Percentiles rank a stretch among this genome's conserved stretches.
These are phyloP conservation scores for Artomyces pyxidatus DNA, from an alignment of 768 basidiomycete species.

Conservation along the genomic window DNA sequence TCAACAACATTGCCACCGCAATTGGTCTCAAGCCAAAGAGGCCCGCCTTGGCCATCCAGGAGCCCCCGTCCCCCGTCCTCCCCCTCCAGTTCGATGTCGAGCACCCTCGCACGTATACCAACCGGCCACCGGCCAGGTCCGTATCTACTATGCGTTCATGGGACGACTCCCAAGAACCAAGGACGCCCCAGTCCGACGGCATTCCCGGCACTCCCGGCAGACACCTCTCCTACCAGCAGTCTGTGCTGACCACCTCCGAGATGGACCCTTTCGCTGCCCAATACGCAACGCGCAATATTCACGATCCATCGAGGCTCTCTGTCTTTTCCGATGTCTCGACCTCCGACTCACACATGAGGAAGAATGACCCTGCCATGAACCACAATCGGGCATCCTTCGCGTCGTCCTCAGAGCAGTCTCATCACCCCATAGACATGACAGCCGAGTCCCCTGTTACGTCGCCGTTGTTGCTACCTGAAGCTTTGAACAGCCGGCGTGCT, in stretches of 20 bases:
- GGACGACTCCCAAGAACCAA: conserved; percentile 45
- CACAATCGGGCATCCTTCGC: conserved; percentile 45
- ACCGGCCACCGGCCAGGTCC: conserved; percentile 44
- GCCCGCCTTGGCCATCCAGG: conserved; percentile 44
- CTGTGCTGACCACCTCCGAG: conserved; percentile 56
- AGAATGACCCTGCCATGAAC: conserved; percentile 22
- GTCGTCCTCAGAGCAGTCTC: conserved; percentile 51
- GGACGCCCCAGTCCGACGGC: conserved; percentile 41
- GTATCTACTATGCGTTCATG: conserved; percentile 49
- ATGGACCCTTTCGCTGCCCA: conserved; percentile 55
- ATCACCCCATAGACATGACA: conserved; percentile 18
- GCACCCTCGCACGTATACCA: conserved; percentile 22
- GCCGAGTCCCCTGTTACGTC: conserved; percentile 10
- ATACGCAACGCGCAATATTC: conserved; percentile 29
- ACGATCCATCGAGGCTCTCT: conserved; percentile 42
- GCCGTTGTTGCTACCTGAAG: conserved; percentile 7
- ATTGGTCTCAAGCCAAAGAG: conserved; percentile 63
- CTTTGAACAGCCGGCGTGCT: conserved; percentile 1
- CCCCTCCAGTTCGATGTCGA: conserved; percentile 14
- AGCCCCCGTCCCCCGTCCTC: conserved; percentile 29
- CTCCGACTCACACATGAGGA: conserved; percentile 35
- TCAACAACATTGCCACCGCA: conserved; percentile 50
- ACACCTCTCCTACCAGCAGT: conserved; percentile 31
- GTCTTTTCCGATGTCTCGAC: conserved; percentile 45
- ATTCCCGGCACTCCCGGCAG: conserved; percentile 4